A percentile compares a stretch with the other conserved stretches of the same genome.
These are phyloP conservation scores for Coemansia erecta DNA, from an alignment of 192 early-diverging fungal species.

Conservation along the genomic window DNA sequence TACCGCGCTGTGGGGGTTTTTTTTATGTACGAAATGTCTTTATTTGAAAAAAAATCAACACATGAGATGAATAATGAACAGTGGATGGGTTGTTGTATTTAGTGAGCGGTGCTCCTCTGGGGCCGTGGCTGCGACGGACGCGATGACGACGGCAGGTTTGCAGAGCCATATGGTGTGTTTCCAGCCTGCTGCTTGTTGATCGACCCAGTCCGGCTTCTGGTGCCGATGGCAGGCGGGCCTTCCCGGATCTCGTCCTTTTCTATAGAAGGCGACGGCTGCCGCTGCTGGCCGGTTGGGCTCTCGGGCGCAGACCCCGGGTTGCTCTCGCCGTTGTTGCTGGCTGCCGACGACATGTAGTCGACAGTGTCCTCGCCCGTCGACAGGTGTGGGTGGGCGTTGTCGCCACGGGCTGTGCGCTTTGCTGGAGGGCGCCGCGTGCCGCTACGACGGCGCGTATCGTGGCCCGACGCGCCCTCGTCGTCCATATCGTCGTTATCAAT, in stretches of 20 bases:
- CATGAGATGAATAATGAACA: not conserved
- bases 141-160: conserved; percentile 20
- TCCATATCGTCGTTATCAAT: conserved; percentile 4
- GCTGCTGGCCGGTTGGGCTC: conserved; percentile 14
- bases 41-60: not conserved
- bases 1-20: too few species aligned
- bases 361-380: conserved; percentile 49
- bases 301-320: conserved; percentile 12
- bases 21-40: not conserved
- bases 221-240: not conserved
- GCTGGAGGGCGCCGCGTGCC: not conserved
- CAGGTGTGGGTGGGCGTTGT: not conserved
- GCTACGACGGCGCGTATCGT: conserved; percentile 2
- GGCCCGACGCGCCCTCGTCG: conserved; percentile 3
- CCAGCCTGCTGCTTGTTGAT: not conserved
- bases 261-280: not conserved
- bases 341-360: conserved; percentile 55
- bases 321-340: conserved; percentile 27
- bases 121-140: conserved; percentile 42
- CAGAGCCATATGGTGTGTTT: not conserved
- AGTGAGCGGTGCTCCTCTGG: conserved; percentile 28
- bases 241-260: not conserved
- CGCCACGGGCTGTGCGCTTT: not conserved
- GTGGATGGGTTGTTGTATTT: not conserved
- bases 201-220: conserved; percentile 8